Evolutionary conservation across 805 yeast genomes (phyloP).

Genomic region (Candida boleticola): DNA sequence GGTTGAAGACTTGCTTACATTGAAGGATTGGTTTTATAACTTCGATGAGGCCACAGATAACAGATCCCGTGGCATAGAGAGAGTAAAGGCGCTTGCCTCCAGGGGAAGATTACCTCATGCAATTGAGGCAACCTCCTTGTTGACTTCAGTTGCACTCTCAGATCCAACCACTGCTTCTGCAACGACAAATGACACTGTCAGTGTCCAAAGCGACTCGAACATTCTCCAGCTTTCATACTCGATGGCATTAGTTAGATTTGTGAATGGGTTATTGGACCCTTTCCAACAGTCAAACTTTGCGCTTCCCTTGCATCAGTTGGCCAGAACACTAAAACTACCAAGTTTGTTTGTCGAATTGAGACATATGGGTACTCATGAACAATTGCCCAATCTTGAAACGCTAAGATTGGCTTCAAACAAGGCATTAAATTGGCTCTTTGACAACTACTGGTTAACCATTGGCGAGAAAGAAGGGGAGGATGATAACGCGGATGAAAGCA

Average conservation of each 20-base stretch:
- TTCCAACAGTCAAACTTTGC: slow-evolving; percentile 78
- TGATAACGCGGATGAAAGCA: slow-evolving; percentile 16
- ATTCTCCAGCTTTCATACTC: slow-evolving; percentile 56
- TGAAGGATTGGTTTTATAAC: slow-evolving; percentile 54
- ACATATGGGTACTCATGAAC: slow-evolving; percentile 89
- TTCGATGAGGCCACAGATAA: slow-evolving; percentile 23
- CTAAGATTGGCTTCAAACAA: slow-evolving; percentile 56
- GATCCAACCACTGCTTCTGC: slow-evolving; percentile 27
- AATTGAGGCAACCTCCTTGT: slow-evolving; percentile 60
- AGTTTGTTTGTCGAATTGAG: slow-evolving; percentile 83
- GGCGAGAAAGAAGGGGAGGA: slow-evolving; percentile 26
- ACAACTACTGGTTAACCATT: slow-evolving; percentile 62
- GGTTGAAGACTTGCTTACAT: slow-evolving; percentile 40
- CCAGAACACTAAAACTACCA: slow-evolving; percentile 67
- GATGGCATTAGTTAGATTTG: slow-evolving; percentile 79
- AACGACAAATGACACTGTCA: background rate
- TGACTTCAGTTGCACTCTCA: slow-evolving; percentile 48
- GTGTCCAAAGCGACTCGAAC: slow-evolving; percentile 22
- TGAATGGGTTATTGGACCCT: slow-evolving; percentile 88
- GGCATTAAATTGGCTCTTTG: slow-evolving; percentile 75
- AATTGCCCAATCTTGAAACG: slow-evolving; percentile 66
- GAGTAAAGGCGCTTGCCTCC: slow-evolving; percentile 52
- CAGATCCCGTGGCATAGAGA: slow-evolving; percentile 47
- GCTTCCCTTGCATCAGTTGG: slow-evolving; percentile 72
- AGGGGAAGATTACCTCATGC: slow-evolving; percentile 72